Base-by-base conservation (phyloP, 2,329 filamentous ascomycete genomes). In the Trichoderma oligosporum region DNA sequence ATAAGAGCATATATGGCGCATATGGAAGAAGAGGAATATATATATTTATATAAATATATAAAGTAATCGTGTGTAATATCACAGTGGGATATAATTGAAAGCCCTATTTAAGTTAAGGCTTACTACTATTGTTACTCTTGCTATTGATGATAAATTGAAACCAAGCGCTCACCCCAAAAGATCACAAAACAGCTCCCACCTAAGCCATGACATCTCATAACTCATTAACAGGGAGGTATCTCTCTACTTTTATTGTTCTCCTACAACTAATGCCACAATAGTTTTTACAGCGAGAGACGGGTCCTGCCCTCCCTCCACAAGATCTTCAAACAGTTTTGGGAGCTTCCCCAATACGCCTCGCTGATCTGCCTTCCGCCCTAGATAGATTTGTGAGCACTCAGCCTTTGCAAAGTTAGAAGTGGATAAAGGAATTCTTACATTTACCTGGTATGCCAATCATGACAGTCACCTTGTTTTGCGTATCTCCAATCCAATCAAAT, bases 401-500 rank as follows among this genome's bases (percentile, higher is more conserved):
- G 16, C 11, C 27, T 29, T 14, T 35, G 1, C 2, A 31, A 14
- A 6, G 3, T 1, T 16, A 14, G 1, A 2, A 0, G 2, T 4
- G 9, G 24, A 22, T 16, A 4, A 29, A 29, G 16, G 27, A 39
- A 16, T 16, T 80, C 85, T 79, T 71, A 89, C 86, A 89, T 66
- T 81, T 82, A 7, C 74, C 76, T 0, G 86, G 86, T 38, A 84
- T 73, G 4, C 80, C 79, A 2, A 83, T 73, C 60, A 82, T 67
- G 9, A 85, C 74, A 4, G 72, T 73, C 14, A 89, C 70, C 42
- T 74, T 74, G 62, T 81, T 88, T 64, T 81, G 79, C 4, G 84
- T 86, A 66, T 89, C 87, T 5, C 87, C 87, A 0, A 85, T 86
- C 86, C 86, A 89, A 68, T 89, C 86, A 64, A 89, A 88, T 2